Base-by-base conservation (phyloP, 2,329 filamentous ascomycete genomes). In the Alternaria sp. region DNA sequence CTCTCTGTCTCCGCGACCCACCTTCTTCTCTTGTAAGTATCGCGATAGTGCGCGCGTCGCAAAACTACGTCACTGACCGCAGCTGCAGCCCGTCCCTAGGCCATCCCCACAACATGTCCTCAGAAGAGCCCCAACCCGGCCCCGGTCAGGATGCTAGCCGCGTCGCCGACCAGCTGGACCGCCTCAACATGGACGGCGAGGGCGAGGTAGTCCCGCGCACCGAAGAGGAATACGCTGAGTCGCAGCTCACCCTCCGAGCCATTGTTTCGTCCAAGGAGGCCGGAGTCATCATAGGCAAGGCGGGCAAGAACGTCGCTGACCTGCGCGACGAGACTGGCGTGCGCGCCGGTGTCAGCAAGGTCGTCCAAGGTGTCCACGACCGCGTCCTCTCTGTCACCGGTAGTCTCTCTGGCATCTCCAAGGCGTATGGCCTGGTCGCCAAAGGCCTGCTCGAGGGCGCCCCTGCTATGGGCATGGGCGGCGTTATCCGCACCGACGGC, bases 181-280 rank as follows among this genome's bases (percentile, higher is more conserved):
- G 74, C 57, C 70, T 83, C 53, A 80, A 77, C 73, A 74, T 81
- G 50, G 71, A 73, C 54, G 74, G 74, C 66, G 80, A 82, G 67
- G 91, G 92, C 70, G 93, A 95, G 73, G 87, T 88, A 66, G 87
- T 88, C 64, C 95, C 93, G 75, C 96, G 95, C 85, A 97, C 95
- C 62, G 96, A 99, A 74, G 94, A 98, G 80, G 96, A 99, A 82
- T 99, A 99, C 79, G 93, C 93, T 55, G 89, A 93, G 80, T 90
- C 94, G 56, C 92, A 96, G 82, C 87, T 99, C 76, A 99, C 96
- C 66, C 89, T 99, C 68, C 92, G 96, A 80, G 96, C 96, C 73
- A 97, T 99, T 79, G 96, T 99, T 71, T 97, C 96, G 32, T 97
- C 96, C 81, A 98, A 98, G 85, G 96, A 99, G 83, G 96, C 96